Base-by-base conservation (phyloP, 2,329 filamentous ascomycete species). In the Ophiostoma angusticollis region DNA sequence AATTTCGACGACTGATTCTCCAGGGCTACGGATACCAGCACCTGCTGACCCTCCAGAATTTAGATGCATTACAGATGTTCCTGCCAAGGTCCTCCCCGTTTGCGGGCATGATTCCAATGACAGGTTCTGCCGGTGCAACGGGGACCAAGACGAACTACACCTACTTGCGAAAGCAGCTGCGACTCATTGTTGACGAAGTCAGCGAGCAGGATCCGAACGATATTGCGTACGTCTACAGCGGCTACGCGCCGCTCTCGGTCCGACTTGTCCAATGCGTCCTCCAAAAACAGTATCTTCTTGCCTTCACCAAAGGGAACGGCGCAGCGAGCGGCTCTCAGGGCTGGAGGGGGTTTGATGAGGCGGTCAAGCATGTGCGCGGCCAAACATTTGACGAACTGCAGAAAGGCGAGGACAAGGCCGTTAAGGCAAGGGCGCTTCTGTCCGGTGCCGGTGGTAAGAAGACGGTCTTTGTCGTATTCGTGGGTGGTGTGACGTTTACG, bases 1-100 rank as follows among this genome's bases (percentile, higher is more conserved):
- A 74, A 27, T 95, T 96, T 60, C 85, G 87, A 52, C 79, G 83
- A 33, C 74, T 91, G 36, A 77, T 98, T 37, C 66, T 95, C 7
- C 84, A 95, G 54, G 89, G 84, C 1, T 98, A 98, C 52, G 91
- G 91, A 19, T 87, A 93, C 54, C 87, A 96, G 54, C 91, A 98
- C 55, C 67, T 98, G 12, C 70, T 96, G 31, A 98, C 93, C 0
- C 74, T 98, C 23, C 74, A 84, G 49, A 80, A 81, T 11, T 68
- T 98, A 27, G 91, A 96, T 54, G 93, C 87, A 54, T 75, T 95
- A 53, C 83, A 89, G 44, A 70, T 98, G 9, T 79, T 98, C 38
- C 66, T 86, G 37, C 78, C 85, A 0, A 72, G 83, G 24, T 76
- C 80, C 19, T 85, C 82, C 5, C 79, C 84, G 5, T 70, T 84